These are phyloP conservation scores for Malassezia equina DNA, from an alignment of 1,284 basidiomycete genomes.

Conservation along the genomic window DNA sequence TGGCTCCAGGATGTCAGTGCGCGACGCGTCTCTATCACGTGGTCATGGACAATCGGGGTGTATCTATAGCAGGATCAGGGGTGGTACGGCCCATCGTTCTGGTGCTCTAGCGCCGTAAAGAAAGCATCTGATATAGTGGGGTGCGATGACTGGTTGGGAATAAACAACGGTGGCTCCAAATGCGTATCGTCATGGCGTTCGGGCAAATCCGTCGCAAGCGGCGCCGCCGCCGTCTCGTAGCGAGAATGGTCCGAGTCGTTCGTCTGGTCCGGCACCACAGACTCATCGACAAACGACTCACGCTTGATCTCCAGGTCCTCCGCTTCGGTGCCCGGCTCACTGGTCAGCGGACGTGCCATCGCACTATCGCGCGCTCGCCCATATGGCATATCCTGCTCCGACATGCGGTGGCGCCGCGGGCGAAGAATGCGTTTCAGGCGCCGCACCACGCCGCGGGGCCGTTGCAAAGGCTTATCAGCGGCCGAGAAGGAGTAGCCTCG, in stretches of 20 bases:
- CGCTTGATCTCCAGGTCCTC: neutral
- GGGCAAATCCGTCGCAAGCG: neutral
- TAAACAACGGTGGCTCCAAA: neutral
- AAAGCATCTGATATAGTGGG: slow-evolving; percentile 7
- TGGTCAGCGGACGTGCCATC: neutral
- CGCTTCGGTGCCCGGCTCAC: neutral
- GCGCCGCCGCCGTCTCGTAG: neutral
- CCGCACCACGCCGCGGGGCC: neutral
- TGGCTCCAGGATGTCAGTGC: neutral
- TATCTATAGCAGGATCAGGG: too few relatives aligned
- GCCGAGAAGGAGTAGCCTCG: slow-evolving; percentile 44
- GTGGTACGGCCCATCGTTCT: neutral
- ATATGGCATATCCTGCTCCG: neutral
- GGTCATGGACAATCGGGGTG: too few relatives aligned
- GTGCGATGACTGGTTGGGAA: neutral
- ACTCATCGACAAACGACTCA: slow-evolving; percentile 8
- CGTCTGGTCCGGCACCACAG: neutral
- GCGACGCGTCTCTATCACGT: neutral
- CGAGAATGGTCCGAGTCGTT: neutral
- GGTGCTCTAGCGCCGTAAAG: slow-evolving; percentile 2
- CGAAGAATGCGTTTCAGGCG: slow-evolving; percentile 5
- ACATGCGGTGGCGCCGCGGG: neutral
- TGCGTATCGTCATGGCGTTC: neutral
- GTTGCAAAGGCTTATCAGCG: slow-evolving; percentile 30
- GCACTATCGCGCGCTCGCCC: neutral